These are phyloP conservation scores for Lentinus brumalis DNA, from an alignment of 768 basidiomycete species.

Conservation along the genomic window DNA sequence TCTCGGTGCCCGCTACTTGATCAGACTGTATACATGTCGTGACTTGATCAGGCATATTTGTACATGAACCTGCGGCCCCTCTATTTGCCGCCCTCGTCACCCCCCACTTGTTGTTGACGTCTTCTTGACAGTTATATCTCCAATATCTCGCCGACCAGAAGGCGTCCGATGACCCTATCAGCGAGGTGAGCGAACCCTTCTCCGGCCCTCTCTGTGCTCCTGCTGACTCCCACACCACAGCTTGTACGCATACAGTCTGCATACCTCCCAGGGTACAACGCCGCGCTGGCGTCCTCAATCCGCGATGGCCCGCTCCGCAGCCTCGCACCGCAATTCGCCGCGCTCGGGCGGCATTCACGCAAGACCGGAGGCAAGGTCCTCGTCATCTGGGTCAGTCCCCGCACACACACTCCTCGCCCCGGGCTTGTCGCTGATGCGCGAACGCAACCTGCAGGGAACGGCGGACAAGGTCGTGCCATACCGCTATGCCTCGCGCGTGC, in stretches of 20 bases:
- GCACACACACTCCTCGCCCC: neutral
- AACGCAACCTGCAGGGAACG: conserved; percentile 47
- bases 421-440: neutral
- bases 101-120: too few relatives aligned
- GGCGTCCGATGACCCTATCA: conserved; percentile 28
- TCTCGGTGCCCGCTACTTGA: too few relatives aligned
- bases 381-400: conserved; percentile 59
- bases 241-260: conserved; percentile 80
- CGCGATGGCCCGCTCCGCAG: conserved; percentile 74
- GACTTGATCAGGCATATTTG: neutral
- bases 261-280: conserved; percentile 72
- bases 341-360: conserved; percentile 37
- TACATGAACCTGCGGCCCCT: neutral
- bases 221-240: conserved; percentile 33
- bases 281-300: conserved; percentile 74
- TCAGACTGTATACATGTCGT: too few relatives aligned
- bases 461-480: conserved; percentile 57
- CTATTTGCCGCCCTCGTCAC: too few relatives aligned
- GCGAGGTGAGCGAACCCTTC: conserved; percentile 25
- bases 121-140: too few relatives aligned
- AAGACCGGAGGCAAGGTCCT: conserved; percentile 53
- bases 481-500: conserved; percentile 52
- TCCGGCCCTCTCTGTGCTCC: neutral
- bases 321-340: conserved; percentile 52
- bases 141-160: conserved; percentile 34